Conservation (phyloP, 1,284 basidiomycete genomes). For the Apiotrichum laibachii region DNA sequence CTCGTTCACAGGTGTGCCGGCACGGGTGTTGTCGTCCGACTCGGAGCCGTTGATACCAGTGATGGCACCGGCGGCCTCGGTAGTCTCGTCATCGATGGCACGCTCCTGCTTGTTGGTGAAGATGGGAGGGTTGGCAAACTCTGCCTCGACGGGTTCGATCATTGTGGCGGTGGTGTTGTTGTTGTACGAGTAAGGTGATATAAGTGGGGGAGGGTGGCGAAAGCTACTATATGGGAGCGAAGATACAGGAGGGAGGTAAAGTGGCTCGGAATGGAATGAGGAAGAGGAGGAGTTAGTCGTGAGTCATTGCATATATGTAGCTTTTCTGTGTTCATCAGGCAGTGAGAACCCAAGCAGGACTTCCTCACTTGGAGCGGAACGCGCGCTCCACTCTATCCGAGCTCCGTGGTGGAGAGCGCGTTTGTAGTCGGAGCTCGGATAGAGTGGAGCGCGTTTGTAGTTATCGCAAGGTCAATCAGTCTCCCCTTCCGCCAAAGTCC, state of each 20-base stretch:
- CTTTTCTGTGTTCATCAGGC: neutral
- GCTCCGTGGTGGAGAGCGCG: no score
- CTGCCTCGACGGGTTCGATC: constrained; percentile 42
- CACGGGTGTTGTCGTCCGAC: constrained; percentile 2
- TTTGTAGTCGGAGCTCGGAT: no score
- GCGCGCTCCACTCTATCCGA: neutral
- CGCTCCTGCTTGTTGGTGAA: constrained; percentile 31
- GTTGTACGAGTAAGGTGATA: no score
- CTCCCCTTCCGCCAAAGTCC: constrained; percentile 4
- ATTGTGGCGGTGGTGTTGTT: constrained; percentile 11
- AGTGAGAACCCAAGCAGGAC: neutral
- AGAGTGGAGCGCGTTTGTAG: neutral
- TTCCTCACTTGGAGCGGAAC: neutral
- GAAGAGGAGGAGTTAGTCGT: neutral
- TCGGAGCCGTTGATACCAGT: neutral
- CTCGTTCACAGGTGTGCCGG: constrained; percentile 2
- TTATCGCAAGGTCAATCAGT: neutral
- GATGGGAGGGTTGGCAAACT: constrained; percentile 39
- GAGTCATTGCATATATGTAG: constrained; percentile 1
- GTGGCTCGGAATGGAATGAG: neutral
- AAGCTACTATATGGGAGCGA: neutral
- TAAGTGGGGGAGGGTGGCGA: no score
- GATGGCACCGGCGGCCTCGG: constrained; percentile 22
- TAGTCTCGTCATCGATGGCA: constrained; percentile 24
- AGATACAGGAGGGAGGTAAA: neutral